Base-by-base conservation (phyloP, 345 rosid species). In the Pistacia integerrima region DNA sequence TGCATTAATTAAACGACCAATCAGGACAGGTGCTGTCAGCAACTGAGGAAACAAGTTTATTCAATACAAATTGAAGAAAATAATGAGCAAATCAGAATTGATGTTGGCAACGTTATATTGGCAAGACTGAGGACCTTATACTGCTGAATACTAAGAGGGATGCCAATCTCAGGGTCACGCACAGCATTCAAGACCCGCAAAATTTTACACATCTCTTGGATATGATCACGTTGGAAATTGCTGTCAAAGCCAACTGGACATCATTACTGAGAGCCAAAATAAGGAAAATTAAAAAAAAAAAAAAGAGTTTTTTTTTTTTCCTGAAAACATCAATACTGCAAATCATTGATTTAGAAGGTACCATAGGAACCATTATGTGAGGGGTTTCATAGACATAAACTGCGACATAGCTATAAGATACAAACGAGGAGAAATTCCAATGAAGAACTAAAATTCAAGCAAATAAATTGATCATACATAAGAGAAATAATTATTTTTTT, bases 121-220 rank as follows among this genome's bases (percentile, higher is more conserved):
- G 46, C 46, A 74, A 65, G 13, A 18, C 60, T 78, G 74, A 87
- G 75, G 67, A 96, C 98, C 99, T 94, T 96, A 79, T 91, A 94
- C 76, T 96, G 97, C 77, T 86, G 90, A 70, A 96, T 91, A 75
- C 94, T 96, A 67, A 96, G 93, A 74, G 97, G 97, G 59, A 92
- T 88, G 85, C 97, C 99, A 84, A 92, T 88, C 80, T 86, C 89
- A 76, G 92, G 89, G 78, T 87, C 86, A 75, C 89, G 94, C 57
- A 87, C 97, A 69, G 95, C 93, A 79, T 96, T 96, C 82, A 96
- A 85, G 70, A 96, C 95, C 80, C 99, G 87, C 80, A 96, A 87
- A 75, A 91, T 91, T 88, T 91, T 91, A 74, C 95, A 90, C 88
- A 88, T 94, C 83, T 96, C 99, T 78, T 90, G 98, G 46, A 96